Evolutionary conservation across 331 rosid genomes (phyloP), one percentile per base, ranked within the genome.

Genomic region (Malus hybrid): DNA sequence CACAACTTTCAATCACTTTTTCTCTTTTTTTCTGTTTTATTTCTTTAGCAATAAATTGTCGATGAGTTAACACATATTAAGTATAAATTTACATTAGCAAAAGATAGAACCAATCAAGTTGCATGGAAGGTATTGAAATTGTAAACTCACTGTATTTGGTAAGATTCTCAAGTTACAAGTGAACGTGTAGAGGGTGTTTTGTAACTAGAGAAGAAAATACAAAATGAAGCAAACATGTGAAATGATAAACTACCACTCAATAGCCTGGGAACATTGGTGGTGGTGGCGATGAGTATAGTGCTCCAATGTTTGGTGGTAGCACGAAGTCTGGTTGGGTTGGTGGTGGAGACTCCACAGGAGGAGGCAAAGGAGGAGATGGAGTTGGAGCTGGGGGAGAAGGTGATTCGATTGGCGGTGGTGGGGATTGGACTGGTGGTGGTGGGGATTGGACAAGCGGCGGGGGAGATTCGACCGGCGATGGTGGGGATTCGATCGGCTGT

Each of bases 211-310:
- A 65, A 33, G 27, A 75, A 70, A 74, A 18, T 19, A 66, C 20
- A 39, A 54, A 78, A 15, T 67, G 69, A 42, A 56, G 71, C 6
- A 64, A 78, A 48, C 28, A 79, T 77, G 71, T 64, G 62, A 7
- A 28, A 15, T 63, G 77, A 59, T 60, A 57, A 10, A 12, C 27
- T 70, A 65, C 8, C 63, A 33, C 66, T 77, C 27, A 36, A 67
- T 86, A 88, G 52, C 91, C 89, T 10, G 24, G 63, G 75, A 86
- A 76, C 54, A 76, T 55, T 16, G 93, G 93, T 0, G 90, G 89
- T 20, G 93, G 96, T 15, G 96, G 91, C 10, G 93, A 88, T 0
- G 31, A 60, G 75, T 90, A 86, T 5, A 74, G 76, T 31, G 88
- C 16, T 10, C 96, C 91, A 3, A 80, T 52, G 70, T 5, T 5